Base-by-base conservation (phyloP, 2,329 filamentous ascomycete species). In the Phaeophleospora eucalypticola region DNA sequence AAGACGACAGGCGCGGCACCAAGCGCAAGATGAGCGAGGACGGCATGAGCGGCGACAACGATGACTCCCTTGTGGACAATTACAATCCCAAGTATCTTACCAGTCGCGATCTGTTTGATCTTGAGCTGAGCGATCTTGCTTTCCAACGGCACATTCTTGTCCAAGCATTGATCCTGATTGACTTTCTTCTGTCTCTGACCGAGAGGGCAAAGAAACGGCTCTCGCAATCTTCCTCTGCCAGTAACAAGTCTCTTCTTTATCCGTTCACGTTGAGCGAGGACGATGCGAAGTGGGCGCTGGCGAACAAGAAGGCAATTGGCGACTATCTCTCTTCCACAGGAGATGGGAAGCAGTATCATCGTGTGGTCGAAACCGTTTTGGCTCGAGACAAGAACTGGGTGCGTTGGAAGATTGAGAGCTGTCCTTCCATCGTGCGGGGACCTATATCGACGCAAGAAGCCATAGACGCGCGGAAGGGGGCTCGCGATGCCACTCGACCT, bases 81-180 rank as follows among this genome's bases (percentile, higher is more conserved):
- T 97, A 95, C 71, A 98, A 98, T 61, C 91, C 94, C 1, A 98
- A 97, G 65, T 99, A 98, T 65, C 78, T 99, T 15, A 99, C 93
- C n/a, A 97, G 90, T 66, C 81, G 86, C 55, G 94, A 98, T 65
- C 75, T 99, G 1, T 99, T 99, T 67, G 89, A 94, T 60, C 80
- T 98, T 37, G 93, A 98, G 86, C 84, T 97, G 53, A 90, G 89
- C 66, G 93, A 99, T 68, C 78, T 95, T 34, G 91, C 91, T 4
- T 97, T 99, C 66, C 81, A 94, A 58, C 81, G 94, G 48, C 89
- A 98, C 66, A 88, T 98, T 43, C 79, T 98, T 32, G 91, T 98
- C 2, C 93, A 99, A 68, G 87, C 89, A 12, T 80, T 97, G 45
- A 97, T 99, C 57, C 78, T 96, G 49, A 81, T 97, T 62, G 91